Percentiles rank a stretch among this genome's conserved stretches.
These are phyloP conservation scores for Papiliotrema nemorosa DNA, from an alignment of 1,284 basidiomycete genomes.

Conservation along the genomic window DNA sequence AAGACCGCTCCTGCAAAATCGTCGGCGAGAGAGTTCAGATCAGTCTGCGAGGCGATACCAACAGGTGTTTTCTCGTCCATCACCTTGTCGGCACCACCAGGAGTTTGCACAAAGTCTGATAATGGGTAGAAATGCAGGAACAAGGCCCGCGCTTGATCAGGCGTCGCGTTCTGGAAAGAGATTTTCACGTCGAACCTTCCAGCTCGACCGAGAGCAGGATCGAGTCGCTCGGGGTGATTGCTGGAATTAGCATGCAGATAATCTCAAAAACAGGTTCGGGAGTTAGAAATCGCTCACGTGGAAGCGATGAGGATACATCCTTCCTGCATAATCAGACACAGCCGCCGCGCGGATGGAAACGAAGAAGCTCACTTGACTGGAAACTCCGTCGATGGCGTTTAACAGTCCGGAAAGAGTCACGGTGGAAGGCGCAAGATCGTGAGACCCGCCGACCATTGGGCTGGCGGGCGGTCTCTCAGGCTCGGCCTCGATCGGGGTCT, in stretches of 20 bases:
- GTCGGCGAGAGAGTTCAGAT: background rate
- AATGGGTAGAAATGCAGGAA: slow-evolving; percentile 84
- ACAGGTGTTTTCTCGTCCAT: slow-evolving; percentile 54
- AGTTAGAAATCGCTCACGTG: background rate
- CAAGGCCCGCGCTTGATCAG: slow-evolving; percentile 55
- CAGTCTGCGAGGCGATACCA: slow-evolving; percentile 42
- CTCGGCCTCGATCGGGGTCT: background rate
- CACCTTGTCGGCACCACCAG: slow-evolving; percentile 43
- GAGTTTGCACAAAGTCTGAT: slow-evolving; percentile 7
- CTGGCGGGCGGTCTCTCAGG: background rate
- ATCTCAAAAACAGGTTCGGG: no score
- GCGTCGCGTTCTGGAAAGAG: slow-evolving; percentile 58
- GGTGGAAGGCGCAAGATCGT: slow-evolving; percentile 9
- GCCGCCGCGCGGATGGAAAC: slow-evolving; percentile 19
- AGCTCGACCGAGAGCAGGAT: slow-evolving; percentile 25
- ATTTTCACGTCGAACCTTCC: slow-evolving; percentile 21
- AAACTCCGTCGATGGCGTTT: slow-evolving; percentile 36
- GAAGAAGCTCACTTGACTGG: slow-evolving; percentile 25
- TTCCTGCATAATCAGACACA: background rate
- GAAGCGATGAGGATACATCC: no score
- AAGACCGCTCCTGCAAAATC: background rate
- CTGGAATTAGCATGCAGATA: background rate
- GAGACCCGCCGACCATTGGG: background rate
- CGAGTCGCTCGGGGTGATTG: slow-evolving; percentile 20
- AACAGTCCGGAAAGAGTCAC: slow-evolving; percentile 32